These are phyloP conservation scores for Chaetomium fimeti DNA, from an alignment of 495 filamentous ascomycete species.

Conservation along the genomic window DNA sequence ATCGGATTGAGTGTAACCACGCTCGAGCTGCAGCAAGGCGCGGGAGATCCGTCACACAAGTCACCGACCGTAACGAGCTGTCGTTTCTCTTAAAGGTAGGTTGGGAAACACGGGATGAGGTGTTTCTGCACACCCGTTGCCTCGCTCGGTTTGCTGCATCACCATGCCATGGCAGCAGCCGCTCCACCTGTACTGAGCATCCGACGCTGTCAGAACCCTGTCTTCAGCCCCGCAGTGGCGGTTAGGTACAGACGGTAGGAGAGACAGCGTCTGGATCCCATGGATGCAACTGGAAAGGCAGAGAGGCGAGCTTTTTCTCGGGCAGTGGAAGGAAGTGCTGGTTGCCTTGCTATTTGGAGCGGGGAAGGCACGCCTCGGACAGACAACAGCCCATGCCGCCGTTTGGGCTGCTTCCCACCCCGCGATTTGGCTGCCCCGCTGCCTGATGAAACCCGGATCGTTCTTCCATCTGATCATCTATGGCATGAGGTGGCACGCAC, in stretches of 20 bases:
- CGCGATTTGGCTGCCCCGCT: not conserved
- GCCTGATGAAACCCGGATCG: not conserved
- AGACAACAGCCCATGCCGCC: not conserved
- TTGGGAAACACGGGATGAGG: not conserved
- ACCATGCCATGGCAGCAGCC: not conserved
- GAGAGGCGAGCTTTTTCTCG: not conserved
- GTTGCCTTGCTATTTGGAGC: not conserved
- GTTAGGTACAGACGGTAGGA: not conserved
- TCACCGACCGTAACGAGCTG: not conserved
- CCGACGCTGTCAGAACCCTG: not conserved
- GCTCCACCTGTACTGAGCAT: not conserved
- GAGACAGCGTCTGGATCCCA: not conserved
- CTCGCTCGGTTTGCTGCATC: not conserved
- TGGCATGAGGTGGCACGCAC: not conserved
- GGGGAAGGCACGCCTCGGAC: not conserved
- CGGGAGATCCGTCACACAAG: not conserved
- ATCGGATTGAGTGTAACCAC: not conserved
- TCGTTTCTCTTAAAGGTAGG: not conserved
- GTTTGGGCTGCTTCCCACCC: not conserved
- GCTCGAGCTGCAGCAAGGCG: not conserved
- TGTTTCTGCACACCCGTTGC: not conserved
- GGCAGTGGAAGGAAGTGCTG: not conserved
- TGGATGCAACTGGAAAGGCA: not conserved
- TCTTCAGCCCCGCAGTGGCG: slow-evolving; percentile 5
- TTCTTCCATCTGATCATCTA: not conserved